phyloP scores from a whole-genome alignment of 768 basidiomycete species.

The Suillus ampliporus region DNA sequence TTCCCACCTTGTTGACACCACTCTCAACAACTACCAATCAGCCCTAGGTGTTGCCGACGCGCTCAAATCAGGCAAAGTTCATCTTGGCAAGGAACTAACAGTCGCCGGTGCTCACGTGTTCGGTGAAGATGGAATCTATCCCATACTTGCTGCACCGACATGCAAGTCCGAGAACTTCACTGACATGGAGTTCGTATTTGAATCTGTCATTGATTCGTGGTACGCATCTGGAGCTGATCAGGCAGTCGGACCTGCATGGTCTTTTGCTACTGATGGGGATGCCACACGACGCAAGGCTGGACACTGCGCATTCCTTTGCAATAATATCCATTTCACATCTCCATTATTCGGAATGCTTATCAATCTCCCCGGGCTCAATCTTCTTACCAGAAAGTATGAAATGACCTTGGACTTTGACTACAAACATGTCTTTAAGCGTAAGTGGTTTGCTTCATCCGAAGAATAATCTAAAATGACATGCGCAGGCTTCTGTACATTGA shows the following conservation, averaged over 20 bases:
- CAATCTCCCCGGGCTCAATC: conserved; percentile 20
- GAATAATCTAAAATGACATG: not conserved
- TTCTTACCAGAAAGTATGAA: conserved; percentile 13
- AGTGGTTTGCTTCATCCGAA: conserved; percentile 5
- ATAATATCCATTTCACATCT: not conserved
- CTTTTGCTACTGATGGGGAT: conserved; percentile 25
- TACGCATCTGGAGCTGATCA: not conserved
- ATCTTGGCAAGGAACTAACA: conserved; percentile 22
- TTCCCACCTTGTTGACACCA: conserved; percentile 3
- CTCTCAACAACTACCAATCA: conserved; percentile 10
- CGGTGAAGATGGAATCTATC: conserved; percentile 13
- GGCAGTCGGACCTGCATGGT: conserved; percentile 20
- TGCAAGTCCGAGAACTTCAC: conserved; percentile 18
- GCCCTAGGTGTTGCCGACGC: conserved; percentile 7
- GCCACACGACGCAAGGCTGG: conserved; percentile 13
- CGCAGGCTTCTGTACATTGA: conserved; percentile 18
- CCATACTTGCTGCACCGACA: conserved; percentile 17
- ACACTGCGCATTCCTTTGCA: conserved; percentile 10
- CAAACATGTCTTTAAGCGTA: conserved; percentile 26
- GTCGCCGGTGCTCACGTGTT: conserved; percentile 15
- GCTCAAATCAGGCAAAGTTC: conserved; percentile 11
- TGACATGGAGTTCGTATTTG: conserved; percentile 9
- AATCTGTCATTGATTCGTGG: conserved; percentile 5
- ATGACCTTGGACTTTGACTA: conserved; percentile 24
- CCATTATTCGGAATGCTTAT: conserved; percentile 13